Base-by-base conservation (phyloP, 1,284 basidiomycete genomes). In the Cutaneotrichosporon sp. region DNA sequence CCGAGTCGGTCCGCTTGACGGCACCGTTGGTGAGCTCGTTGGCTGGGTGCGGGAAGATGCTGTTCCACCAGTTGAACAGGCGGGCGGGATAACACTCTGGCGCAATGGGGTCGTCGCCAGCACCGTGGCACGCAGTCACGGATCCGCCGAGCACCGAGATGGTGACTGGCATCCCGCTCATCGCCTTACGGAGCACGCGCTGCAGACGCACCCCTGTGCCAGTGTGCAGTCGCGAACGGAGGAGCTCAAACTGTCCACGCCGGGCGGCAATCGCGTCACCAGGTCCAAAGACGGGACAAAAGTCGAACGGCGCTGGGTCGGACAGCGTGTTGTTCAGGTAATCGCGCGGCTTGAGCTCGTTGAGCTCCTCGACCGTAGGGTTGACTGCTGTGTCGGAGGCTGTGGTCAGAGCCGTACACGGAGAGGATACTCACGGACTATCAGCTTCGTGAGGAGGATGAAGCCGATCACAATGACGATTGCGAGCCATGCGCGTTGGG, bases 1-100 rank as follows among this genome's bases (percentile, higher is more conserved):
- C 85, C 4, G 90, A 91, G 72, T 87, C 87, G 32, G 90, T 90
- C 45, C 84, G 82, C 22, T 89, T 82, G 78, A 91, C 86, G 3
- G 92, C 93, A 27, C 92, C 93, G 71, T 96, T 96, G 14, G 93
- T 97, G 60, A 97, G 81, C 72, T 96, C 91, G 8, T 90, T 90
- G 3, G 87, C 88, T 0, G 91, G 91, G 74, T 97, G 88, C 1
- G 92, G 92, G 76, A 97, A 97, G 16, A 96, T 82, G 47, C 80
- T 81, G 75, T 93, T 90, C 87, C 91, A 93, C 92, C 93, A 97
- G 54, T 85, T 79, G 78, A 96, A 96, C 77, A 97, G 88, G 35
- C 82, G 82, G 33, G 88, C 84, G 1, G 92, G 91, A 72, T 93
- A 97, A 73, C 92, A 94, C 60, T 77, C 78, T 0, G 88, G 80